phyloP scores from a whole-genome alignment of 2,329 filamentous ascomycete species.

The Clarireedia paspali region DNA sequence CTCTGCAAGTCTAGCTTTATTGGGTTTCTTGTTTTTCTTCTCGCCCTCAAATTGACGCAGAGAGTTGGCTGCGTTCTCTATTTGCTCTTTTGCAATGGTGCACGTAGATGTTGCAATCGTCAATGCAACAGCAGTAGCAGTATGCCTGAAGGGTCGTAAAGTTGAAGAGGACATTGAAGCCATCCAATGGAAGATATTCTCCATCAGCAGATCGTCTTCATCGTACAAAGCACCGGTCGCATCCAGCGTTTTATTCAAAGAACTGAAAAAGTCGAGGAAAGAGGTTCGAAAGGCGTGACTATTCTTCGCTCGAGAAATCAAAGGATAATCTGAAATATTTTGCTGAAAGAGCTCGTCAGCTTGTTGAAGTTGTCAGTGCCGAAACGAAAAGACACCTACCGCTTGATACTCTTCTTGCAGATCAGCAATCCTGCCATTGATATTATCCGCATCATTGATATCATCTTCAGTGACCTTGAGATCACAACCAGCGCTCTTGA shows the following conservation, averaged over 20 bases:
- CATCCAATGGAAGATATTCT: conserved; percentile 87
- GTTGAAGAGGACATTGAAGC: conserved; percentile 83
- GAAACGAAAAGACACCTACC: conserved; percentile 38
- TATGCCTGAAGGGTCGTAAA: conserved; percentile 87
- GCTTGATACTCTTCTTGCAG: conserved; percentile 84
- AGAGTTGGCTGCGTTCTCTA: conserved; percentile 64
- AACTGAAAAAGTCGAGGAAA: conserved; percentile 70
- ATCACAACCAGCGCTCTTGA: conserved; percentile 71
- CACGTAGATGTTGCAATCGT: conserved; percentile 74
- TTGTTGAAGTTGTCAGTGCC: neutral
- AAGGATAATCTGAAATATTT: conserved; percentile 82
- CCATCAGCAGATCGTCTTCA: conserved; percentile 59
- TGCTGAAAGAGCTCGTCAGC: conserved; percentile 36
- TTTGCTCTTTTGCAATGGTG: conserved; percentile 61
- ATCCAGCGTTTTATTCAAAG: conserved; percentile 70
- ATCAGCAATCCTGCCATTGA: conserved; percentile 67
- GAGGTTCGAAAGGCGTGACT: conserved; percentile 70
- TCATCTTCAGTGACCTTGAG: conserved; percentile 73
- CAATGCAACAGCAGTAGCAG: conserved; percentile 77
- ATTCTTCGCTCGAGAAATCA: conserved; percentile 74
- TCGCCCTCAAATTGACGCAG: conserved; percentile 75
- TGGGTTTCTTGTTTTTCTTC: conserved; percentile 62
- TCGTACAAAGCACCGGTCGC: conserved; percentile 76
- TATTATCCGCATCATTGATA: conserved; percentile 84
- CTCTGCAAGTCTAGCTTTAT: conserved; percentile 69